These are phyloP conservation scores for Stentor roeselii DNA, from an alignment of 73 alveolate species.

Conservation along the genomic window DNA sequence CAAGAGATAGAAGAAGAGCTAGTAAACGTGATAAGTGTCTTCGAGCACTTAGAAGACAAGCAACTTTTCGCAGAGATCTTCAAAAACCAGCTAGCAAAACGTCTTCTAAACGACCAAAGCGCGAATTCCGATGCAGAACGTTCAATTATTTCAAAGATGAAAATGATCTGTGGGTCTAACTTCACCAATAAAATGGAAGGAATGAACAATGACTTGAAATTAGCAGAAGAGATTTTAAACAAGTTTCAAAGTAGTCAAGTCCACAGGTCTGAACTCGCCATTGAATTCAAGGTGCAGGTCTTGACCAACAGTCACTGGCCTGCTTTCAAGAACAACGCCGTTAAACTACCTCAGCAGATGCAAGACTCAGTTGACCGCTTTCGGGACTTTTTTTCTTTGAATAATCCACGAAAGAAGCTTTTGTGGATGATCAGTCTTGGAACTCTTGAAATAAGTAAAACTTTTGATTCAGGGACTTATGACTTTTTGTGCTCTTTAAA, in stretches of 20 bases:
- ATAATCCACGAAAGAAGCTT: conserved; percentile 37
- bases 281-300: conserved; percentile 38
- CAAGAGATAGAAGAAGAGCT: conserved; percentile 37
- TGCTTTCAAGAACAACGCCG: conserved; percentile 37
- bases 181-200: conserved; percentile 62
- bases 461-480: conserved; percentile 30
- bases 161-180: conserved; percentile 60
- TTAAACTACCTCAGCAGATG: conserved; percentile 38
- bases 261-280: neutral
- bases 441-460: conserved; percentile 15
- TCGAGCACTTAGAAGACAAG: conserved; percentile 56
- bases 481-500: conserved; percentile 47
- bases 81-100: conserved; percentile 49
- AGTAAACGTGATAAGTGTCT: conserved; percentile 41
- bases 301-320: conserved; percentile 65
- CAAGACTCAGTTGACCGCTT: conserved; percentile 37
- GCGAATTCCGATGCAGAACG: conserved; percentile 46
- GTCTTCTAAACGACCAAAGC: conserved; percentile 50
- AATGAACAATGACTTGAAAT: conserved; percentile 44
- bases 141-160: conserved; percentile 44
- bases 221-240: conserved; percentile 37
- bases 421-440: conserved; percentile 56
- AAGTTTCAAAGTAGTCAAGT: conserved; percentile 3
- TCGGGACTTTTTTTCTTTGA: conserved; percentile 27
- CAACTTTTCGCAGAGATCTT: conserved; percentile 56